Evolutionary conservation across 139 green algal genomes (phyloP), one percentile per base, ranked within the genome.

Genomic region (Edaphochlamys debaryana): DNA sequence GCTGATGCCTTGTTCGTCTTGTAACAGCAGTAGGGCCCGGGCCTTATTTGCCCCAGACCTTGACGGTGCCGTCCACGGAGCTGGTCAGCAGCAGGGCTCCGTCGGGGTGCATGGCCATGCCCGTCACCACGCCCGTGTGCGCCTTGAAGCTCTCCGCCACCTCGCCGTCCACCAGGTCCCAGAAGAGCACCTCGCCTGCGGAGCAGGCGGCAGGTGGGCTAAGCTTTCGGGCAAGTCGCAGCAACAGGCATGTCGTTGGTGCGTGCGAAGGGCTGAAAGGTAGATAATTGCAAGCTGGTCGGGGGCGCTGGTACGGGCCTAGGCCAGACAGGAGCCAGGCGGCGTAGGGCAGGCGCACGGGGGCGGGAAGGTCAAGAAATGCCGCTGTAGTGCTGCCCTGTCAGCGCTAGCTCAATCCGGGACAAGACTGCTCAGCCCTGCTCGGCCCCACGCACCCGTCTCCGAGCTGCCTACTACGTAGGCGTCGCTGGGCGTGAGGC

Each of bases 91-190:
- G 79, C n/a, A 84, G 90, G 20, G 66, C 70, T 6, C 91, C 92
- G 15, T 88, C 85, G 3, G 94, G 92, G 79, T 98, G 95, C 87
- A 95, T 89, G 0, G 93, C 89, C 58, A 98, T 62, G 30, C 89
- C 93, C 62, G 90, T 96, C 2, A 98, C 92, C 3, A 93, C 91
- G 11, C 86, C 90, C 0, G 45, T 48, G 67, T 98, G 95, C 6
- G 95, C 96, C 32, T 92, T 80, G 56, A 98, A 88, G 17, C n/a
- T 50, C 3, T 86, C 62, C 38, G 95, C 87, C 69, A 95, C 56
- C 23, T 80, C 63, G 20, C 80, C 91, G 6, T 95, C 92, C 20
- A 98, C 92, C 40, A 98, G 76, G 82, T 99, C 96, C 95, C 95
- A 99, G 67, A 93, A 95, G 8, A 91, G 85, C 20, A 98, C 92